Conservation (phyloP, 2,329 filamentous ascomycete genomes). For the Colletotrichum horii region DNA sequence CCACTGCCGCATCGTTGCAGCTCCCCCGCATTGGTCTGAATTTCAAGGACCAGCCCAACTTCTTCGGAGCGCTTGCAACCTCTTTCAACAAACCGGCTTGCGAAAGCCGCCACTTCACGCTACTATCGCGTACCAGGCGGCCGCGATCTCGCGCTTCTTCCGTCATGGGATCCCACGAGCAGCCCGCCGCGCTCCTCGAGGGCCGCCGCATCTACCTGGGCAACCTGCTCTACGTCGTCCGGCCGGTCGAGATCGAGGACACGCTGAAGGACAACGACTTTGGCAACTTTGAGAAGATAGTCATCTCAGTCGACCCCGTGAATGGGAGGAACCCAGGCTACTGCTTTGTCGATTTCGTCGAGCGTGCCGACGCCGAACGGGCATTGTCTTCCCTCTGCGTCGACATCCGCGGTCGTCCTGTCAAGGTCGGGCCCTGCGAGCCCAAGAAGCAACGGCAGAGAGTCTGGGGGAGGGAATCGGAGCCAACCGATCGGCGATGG, state of each 20-base stretch:
- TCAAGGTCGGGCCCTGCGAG: constrained; percentile 70
- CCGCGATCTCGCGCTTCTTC: not conserved
- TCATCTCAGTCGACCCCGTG: constrained; percentile 73
- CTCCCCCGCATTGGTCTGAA: not conserved
- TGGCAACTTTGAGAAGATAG: constrained; percentile 56
- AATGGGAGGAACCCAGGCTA: constrained; percentile 74
- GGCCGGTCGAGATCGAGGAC: constrained; percentile 65
- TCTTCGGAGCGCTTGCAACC: fast-evolving
- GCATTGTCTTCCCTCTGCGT: constrained; percentile 63
- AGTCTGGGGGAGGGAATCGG: constrained; percentile 23
- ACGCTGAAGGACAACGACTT: constrained; percentile 50
- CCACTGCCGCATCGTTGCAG: not conserved
- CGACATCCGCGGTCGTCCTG: constrained; percentile 59
- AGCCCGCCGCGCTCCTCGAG: constrained; percentile 19
- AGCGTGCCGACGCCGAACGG: constrained; percentile 58
- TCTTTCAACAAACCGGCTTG: not conserved
- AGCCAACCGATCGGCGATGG: constrained; percentile 43
- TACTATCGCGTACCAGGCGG: too few relatives aligned
- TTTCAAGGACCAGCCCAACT: not conserved
- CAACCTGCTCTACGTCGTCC: constrained; percentile 63
- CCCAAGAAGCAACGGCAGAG: constrained; percentile 46
- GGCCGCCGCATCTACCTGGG: constrained; percentile 64
- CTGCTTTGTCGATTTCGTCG: constrained; percentile 73
- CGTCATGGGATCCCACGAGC: not conserved
- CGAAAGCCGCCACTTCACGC: not conserved